Percentiles rank a stretch among this genome's conserved stretches.
Conservation (phyloP, 306 rosid genomes). For the Corylus heterophylla region DNA sequence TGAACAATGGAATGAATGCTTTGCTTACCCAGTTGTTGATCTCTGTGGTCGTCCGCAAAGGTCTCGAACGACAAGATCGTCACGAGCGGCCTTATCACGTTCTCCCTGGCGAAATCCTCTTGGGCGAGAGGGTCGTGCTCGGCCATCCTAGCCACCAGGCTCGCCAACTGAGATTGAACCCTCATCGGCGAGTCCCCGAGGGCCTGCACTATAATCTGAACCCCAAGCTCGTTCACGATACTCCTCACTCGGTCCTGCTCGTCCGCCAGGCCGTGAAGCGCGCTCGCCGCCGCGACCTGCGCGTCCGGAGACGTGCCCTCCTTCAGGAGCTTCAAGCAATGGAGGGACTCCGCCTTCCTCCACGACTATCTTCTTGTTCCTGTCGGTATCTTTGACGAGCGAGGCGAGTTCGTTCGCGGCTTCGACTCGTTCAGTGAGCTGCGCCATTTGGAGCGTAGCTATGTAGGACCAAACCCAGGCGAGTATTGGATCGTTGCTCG, state of each 20-base stretch:
- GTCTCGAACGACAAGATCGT: conserved; percentile 58
- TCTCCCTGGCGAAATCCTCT: conserved; percentile 72
- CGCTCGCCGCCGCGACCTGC: conserved; percentile 56
- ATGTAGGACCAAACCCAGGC: conserved; percentile 83
- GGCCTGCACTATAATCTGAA: conserved; percentile 58
- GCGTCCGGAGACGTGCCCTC: conserved; percentile 49
- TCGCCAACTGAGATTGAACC: conserved; percentile 56
- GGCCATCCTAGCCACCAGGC: conserved; percentile 70
- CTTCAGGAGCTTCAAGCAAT: conserved; percentile 65
- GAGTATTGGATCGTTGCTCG: conserved; percentile 77
- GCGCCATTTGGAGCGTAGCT: conserved; percentile 70
- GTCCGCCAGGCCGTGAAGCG: conserved; percentile 50
- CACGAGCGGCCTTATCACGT: conserved; percentile 65
- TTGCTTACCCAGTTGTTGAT: conserved; percentile 47
- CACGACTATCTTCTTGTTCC: conserved; percentile 69
- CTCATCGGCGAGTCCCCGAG: conserved; percentile 55
- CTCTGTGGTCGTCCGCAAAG: conserved; percentile 40
- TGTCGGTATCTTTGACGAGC: conserved; percentile 60
- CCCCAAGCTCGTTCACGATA: conserved; percentile 54
- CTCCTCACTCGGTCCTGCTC: conserved; percentile 50
- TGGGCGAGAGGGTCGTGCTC: conserved; percentile 56
- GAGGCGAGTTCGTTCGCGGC: conserved; percentile 62
- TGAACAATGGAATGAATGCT: conserved; percentile 58
- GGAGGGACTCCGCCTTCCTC: conserved; percentile 70
- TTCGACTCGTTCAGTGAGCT: conserved; percentile 53